A percentile compares a stretch with the other conserved stretches of the same genome.
Conservation (phyloP, 352 stramenopile genomes). For the Achlya hypogyna region DNA sequence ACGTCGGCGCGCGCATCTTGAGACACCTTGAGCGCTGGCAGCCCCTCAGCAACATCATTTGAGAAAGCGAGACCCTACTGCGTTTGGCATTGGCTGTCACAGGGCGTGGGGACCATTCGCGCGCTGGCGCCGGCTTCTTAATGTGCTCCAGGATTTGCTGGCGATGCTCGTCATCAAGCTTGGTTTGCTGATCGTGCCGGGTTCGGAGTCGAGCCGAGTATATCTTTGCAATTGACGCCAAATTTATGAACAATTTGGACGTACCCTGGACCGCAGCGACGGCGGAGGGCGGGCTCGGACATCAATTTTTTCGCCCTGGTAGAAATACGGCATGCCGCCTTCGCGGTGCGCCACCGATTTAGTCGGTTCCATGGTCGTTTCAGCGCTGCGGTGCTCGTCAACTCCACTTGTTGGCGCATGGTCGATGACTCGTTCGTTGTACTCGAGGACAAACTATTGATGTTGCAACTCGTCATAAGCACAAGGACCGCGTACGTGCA, state of each 20-base stretch:
- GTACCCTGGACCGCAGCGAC: conserved; percentile 12
- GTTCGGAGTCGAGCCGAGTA: background rate
- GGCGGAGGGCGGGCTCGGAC: background rate
- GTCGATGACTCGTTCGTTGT: conserved; percentile 9
- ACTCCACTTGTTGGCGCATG: background rate
- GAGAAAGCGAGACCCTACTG: no score
- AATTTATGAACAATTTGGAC: background rate
- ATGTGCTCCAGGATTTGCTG: background rate
- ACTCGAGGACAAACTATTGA: conserved; percentile 17
- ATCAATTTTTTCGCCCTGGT: background rate
- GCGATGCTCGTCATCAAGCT: background rate
- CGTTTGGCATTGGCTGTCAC: background rate
- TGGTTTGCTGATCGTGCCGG: background rate
- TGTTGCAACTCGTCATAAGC: no score
- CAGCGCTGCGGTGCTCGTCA: background rate
- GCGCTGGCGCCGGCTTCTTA: background rate
- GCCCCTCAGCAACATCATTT: background rate
- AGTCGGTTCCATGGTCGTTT: no score
- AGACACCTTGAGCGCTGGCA: background rate
- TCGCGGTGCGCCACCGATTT: no score
- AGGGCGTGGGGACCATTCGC: background rate
- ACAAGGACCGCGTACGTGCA: background rate
- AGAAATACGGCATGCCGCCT: conserved; percentile 8
- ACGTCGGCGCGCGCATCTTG: background rate
- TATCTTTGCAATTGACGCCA: background rate